Conservation (phyloP, 805 yeast genomes). For the Diddensiella caesifluorescens region DNA sequence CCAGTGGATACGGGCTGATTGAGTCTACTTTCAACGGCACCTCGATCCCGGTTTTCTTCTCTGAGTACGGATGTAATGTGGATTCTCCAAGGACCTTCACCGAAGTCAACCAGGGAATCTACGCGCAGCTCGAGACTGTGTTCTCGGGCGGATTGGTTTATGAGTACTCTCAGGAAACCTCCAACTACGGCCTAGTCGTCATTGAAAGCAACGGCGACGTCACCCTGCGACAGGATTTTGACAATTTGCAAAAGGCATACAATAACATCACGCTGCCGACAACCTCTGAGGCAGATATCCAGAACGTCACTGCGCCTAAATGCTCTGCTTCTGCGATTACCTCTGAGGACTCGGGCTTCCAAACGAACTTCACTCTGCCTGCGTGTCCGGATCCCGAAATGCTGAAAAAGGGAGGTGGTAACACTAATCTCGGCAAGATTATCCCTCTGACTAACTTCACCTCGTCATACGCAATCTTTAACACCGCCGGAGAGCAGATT, state of each 20-base stretch:
- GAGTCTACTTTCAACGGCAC: constrained; percentile 59
- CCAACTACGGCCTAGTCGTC: constrained; percentile 75
- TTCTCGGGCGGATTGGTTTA: constrained; percentile 92
- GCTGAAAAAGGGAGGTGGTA: constrained; percentile 36
- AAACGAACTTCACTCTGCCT: constrained; percentile 31
- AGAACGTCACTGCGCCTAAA: constrained; percentile 22
- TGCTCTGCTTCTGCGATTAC: constrained; percentile 25
- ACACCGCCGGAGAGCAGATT: constrained; percentile 27
- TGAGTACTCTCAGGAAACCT: constrained; percentile 75
- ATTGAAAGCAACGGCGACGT: constrained; percentile 47
- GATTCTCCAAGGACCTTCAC: constrained; percentile 76
- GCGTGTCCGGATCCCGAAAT: constrained; percentile 35
- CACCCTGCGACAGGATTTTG: constrained; percentile 51
- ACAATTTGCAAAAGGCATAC: constrained; percentile 54
- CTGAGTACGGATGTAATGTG: constrained; percentile 86
- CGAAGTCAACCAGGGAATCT: constrained; percentile 64
- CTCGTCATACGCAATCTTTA: constrained; percentile 30
- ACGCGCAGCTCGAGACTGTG: constrained; percentile 47
- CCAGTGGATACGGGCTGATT: constrained; percentile 64
- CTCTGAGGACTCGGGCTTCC: constrained; percentile 25
- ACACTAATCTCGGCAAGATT: constrained; percentile 34
- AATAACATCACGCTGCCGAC: constrained; percentile 34
- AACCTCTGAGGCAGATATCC: constrained; percentile 18
- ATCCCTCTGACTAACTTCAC: constrained; percentile 23
- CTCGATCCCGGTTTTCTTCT: constrained; percentile 71